Conservation (phyloP, 148 eudicot genomes). For the Vaccinium myrtillus region DNA sequence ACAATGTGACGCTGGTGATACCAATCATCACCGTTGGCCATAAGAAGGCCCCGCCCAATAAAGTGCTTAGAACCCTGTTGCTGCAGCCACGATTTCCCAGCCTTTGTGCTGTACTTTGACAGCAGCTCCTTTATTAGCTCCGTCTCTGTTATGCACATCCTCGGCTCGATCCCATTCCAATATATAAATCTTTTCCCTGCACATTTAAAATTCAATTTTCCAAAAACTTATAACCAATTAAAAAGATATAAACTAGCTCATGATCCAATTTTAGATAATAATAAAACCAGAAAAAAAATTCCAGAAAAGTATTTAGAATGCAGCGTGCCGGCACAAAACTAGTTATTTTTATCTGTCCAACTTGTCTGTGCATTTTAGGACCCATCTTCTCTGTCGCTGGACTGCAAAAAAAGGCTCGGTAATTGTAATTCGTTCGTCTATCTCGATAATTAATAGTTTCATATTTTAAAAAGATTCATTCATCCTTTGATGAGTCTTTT, state of each 20-base stretch:
- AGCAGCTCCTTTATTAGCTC: constrained; percentile 70
- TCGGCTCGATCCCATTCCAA: constrained; percentile 89
- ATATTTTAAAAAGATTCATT: no score
- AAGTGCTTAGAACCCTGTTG: constrained; percentile 85
- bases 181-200: constrained; percentile 78
- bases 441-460: no score
- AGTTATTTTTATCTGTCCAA: no score
- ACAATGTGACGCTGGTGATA: constrained; percentile 83
- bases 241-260: not conserved
- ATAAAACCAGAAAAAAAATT: not conserved
- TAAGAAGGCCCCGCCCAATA: constrained; percentile 70
- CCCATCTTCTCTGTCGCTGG: no score
- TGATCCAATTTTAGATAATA: not conserved
- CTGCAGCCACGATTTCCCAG: constrained; percentile 90
- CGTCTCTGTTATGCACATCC: constrained; percentile 84
- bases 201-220: not conserved
- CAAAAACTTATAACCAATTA: not conserved
- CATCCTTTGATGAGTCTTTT: no score
- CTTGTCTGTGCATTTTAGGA: no score
- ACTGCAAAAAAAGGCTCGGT: no score
- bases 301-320: no score
- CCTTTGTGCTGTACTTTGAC: constrained; percentile 53
- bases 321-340: no score
- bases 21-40: constrained; percentile 96
- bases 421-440: no score